These are phyloP conservation scores for Fusarium redolens DNA, from an alignment of 2,329 filamentous ascomycete genomes.

Conservation along the genomic window DNA sequence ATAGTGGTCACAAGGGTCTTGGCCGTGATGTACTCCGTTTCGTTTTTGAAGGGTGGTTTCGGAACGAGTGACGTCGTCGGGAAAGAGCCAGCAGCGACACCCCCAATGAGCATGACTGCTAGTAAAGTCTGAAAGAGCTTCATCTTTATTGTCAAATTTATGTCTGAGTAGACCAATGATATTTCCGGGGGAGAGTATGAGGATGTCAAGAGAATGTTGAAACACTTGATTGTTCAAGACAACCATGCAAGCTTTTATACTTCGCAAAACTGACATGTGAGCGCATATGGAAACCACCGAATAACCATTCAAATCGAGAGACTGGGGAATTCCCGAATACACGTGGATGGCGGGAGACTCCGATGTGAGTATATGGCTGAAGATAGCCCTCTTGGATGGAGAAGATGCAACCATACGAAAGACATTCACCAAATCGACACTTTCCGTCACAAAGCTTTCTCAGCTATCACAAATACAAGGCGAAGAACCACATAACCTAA, in stretches of 20 bases:
- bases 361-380: not conserved
- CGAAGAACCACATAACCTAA: not conserved
- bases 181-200: not conserved
- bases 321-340: not conserved
- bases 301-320: not conserved
- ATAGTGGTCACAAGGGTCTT: constrained; percentile 50
- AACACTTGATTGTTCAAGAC: not conserved
- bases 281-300: not conserved
- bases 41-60: not conserved
- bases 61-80: not conserved
- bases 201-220: not conserved
- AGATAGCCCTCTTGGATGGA: not conserved
- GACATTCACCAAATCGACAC: not conserved
- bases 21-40: constrained; percentile 20
- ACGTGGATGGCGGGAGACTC: not conserved
- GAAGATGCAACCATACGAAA: not conserved
- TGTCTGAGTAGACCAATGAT: not conserved
- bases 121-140: constrained; percentile 1
- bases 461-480: not conserved
- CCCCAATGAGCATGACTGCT: constrained; percentile 10
- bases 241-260: not conserved
- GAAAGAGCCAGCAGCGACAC: constrained; percentile 1
- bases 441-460: not conserved
- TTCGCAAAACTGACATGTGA: not conserved
- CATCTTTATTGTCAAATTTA: constrained; percentile 7